Evolutionary conservation across 1,139 yeast genomes (phyloP), one percentile per base, ranked within the genome.

Genomic region (Lodderomyces margitis): DNA sequence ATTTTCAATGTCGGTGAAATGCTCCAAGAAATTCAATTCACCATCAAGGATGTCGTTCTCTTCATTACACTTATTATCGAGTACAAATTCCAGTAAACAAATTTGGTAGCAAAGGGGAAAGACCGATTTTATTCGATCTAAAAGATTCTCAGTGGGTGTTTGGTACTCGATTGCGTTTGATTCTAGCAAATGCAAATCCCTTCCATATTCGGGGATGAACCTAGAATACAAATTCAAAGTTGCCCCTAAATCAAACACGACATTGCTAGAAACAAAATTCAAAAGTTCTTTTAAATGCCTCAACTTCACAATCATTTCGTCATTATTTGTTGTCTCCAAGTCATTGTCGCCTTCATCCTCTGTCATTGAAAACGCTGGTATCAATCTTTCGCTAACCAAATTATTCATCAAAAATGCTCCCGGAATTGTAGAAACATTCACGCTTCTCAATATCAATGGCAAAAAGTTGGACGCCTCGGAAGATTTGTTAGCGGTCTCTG

Each of bases 401-500:
- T 66, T 70, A 25, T 66, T 62, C 36, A 68, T 51, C 31, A 78
- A 59, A 47, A 77, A 80, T 11, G 59, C 55, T 12, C 66, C 64
- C 0, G 91, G 89, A 11, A 83, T 77, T 0, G 84, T 74, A 30
- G 73, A 66, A 0, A 81, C 67, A 27, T 85, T 81, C 44, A 83
- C 75, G 36, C 81, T 78, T 43, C 89, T 61, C 32, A 83, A 57
- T 15, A 83, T 68, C 56, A 83, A 78, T 1, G 88, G 89, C 30
- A 83, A 58, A 55, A 81, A 80, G 50, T 80, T 82, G 1, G 75
- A 64, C 0, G 76, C 64, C 42, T 70, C 76, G 1, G 63, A 51
- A 5, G 55, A 50, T 34, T 54, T 53, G 8, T 40, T 24, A 5
- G 51, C 46, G 3, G 46, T 42, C 21, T 39, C 46, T 21, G 27